Conservation (phyloP, 139 green algal species). For the Pleodorina starrii region DNA sequence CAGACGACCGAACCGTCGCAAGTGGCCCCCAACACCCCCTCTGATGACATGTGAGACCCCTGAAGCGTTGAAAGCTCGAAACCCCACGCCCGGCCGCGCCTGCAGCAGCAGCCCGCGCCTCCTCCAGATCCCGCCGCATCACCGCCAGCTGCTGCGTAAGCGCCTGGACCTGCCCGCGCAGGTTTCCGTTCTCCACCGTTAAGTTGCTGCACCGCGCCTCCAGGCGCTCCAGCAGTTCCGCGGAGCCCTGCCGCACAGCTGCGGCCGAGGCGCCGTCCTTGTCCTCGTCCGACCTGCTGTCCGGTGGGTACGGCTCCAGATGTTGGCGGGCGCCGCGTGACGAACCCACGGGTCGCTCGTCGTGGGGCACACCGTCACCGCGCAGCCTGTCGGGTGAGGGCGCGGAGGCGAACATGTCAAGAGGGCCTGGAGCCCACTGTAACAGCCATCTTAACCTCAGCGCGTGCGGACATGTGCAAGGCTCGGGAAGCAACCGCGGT, state of each 20-base stretch:
- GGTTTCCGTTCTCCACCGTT: neutral
- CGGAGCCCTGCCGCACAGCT: neutral
- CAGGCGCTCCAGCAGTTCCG: constrained; percentile 45
- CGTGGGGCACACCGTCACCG: neutral
- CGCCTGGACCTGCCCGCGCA: constrained; percentile 24
- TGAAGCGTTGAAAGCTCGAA: no score
- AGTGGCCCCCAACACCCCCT: no score
- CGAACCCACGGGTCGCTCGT: constrained; percentile 33
- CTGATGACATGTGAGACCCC: no score
- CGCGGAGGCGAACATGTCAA: no score
- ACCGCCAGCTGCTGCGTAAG: neutral
- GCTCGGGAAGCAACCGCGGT: no score
- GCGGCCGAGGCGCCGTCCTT: no score
- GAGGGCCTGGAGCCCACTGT: no score
- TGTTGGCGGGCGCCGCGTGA: neutral
- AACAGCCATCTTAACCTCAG: no score
- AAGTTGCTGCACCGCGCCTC: constrained; percentile 47
- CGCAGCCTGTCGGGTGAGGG: neutral
- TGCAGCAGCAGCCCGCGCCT: neutral
- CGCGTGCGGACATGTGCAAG: no score
- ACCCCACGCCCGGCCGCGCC: no score
- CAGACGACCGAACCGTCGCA: no score
- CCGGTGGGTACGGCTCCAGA: neutral
- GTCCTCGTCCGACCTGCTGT: neutral
- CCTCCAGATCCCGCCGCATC: constrained; percentile 12